These are phyloP conservation scores for Gastrodia elata DNA, from an alignment of 106 monocot genomes.

Conservation along the genomic window DNA sequence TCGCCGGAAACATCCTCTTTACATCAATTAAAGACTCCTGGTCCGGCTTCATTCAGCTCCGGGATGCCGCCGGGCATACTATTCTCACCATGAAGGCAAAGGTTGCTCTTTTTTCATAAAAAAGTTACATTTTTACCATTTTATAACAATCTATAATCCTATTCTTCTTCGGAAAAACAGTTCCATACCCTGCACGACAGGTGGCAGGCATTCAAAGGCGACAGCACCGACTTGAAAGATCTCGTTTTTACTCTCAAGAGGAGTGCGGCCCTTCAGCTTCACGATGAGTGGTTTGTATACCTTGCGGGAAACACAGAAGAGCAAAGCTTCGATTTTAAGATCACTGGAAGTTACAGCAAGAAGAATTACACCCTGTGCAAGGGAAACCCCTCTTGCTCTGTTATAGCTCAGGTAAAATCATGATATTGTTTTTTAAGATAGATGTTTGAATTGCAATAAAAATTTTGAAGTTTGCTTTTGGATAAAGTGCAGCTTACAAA, in stretches of 20 bases:
- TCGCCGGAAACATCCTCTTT: slow-evolving; percentile 1
- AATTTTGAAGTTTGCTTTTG: too few relatives aligned
- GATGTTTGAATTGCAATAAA: too few relatives aligned
- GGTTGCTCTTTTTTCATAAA: too few relatives aligned
- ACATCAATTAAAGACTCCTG: not conserved
- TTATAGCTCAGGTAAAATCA: slow-evolving; percentile 5
- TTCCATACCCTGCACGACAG: not conserved
- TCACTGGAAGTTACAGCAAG: slow-evolving; percentile 5
- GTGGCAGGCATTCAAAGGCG: not conserved
- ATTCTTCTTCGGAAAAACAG: not conserved
- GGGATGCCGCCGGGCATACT: not conserved
- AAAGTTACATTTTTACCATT: too few relatives aligned
- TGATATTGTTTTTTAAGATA: too few relatives aligned
- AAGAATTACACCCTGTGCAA: slow-evolving; percentile 5
- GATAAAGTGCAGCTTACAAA: not conserved
- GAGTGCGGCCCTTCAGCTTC: not conserved
- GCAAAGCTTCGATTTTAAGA: not conserved
- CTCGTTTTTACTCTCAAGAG: not conserved
- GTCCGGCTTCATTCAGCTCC: not conserved
- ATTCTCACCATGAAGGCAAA: slow-evolving; percentile 4
- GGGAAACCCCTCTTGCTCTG: slow-evolving; percentile 3
- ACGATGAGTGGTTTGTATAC: slow-evolving; percentile 6
- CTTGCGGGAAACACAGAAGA: slow-evolving; percentile 3
- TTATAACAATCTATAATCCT: too few relatives aligned
- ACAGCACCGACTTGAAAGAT: not conserved